Evolutionary conservation across 306 rosid genomes (phyloP), one percentile per base, ranked within the genome.

Genomic region (Casuarina equisetifolia): DNA sequence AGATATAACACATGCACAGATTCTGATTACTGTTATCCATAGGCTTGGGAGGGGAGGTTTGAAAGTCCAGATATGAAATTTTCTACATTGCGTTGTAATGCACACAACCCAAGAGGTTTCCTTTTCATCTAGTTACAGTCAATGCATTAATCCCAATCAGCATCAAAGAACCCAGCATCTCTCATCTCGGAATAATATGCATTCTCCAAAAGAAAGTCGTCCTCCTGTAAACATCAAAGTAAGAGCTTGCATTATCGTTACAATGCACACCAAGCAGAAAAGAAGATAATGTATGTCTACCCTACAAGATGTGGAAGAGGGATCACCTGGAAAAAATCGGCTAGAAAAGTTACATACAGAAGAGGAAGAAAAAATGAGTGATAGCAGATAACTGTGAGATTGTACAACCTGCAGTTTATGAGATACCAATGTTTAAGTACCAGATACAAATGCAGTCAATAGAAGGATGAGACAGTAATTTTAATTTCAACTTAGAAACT

Each of bases 111-210:
- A 66, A 66, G 15, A 40, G 71, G 12, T 19, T 20, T 17, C 46
- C 19, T 43, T 36, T 45, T 63, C 64, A 62, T 44, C 7, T 19
- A 49, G 51, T 51, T 77, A 87, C 70, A 83, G 72, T 62, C 39
- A 61, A 38, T 38, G 38, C 72, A 72, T 78, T 86, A 90, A 79
- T 89, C 97, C 94, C 90, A 92, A 50, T 92, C 94, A n/a, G 85
- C 84, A 63, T 92, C 97, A 74, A 92, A 90, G 91, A 92, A 92
- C 70, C 97, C 97, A 16, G 97, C 96, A 82, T 92, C 97, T 82
- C 81, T 92, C 97, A 92, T 92, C 80, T 90, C 96, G 0, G 91
- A 86, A 83, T 89, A 92, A 76, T 92, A 92, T 3, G 93, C 96
- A 36, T 78, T 89, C 9, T 92, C 92, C 87, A 90, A 84, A 78